Base-by-base conservation (phyloP, 192 early-diverging fungal species). In the Linnemannia elongata region DNA sequence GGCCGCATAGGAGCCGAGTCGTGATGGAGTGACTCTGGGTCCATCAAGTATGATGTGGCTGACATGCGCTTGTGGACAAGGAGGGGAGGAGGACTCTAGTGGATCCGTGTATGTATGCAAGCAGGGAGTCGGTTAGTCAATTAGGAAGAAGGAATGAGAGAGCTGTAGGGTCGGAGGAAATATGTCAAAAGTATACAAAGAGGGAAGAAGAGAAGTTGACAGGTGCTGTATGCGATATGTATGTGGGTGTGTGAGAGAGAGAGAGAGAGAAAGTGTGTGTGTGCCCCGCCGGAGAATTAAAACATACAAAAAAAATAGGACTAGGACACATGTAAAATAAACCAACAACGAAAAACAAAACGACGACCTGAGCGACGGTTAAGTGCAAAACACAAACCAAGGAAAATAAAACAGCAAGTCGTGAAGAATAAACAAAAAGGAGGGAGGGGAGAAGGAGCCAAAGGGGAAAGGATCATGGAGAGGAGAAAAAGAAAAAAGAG, bases 31-130 rank as follows among this genome's bases (percentile, higher is more conserved):
- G 74, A 36, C 75, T 86, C 78, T 44, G 78, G 20, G 69, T 86
- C 83, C 83, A 86, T 86, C 83, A 77, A 45, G 79, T 77, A 86
- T 57, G 83, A 60, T 35, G 77, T 55, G 20, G 33, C 39, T 24
- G 54, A 69, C n/a, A 33, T 47, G 71, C 33, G 49, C 15, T 49
- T 45, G 36, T 39, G 66, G 52, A 13, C 7, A 27, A 57, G 55
- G n/a, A 6, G 49, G 5, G 49, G 49, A 45, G 13, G 47, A 49
- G 55, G 49, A 17, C 52, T 76, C 33, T 41, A 57, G 76, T 30
- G 57, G 39, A 49, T 39, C n/a, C 27, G 13, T 66, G 76, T 10
- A 27, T 66, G 76, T 10, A 27, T 36, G 44, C 24, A 42, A 35
- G 30, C 12, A 30, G 27, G 27, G 8, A 12, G n/a, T 6, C 10